These are phyloP conservation scores for Verbena officinalis DNA, from an alignment of 257 asterid species.

Conservation along the genomic window DNA sequence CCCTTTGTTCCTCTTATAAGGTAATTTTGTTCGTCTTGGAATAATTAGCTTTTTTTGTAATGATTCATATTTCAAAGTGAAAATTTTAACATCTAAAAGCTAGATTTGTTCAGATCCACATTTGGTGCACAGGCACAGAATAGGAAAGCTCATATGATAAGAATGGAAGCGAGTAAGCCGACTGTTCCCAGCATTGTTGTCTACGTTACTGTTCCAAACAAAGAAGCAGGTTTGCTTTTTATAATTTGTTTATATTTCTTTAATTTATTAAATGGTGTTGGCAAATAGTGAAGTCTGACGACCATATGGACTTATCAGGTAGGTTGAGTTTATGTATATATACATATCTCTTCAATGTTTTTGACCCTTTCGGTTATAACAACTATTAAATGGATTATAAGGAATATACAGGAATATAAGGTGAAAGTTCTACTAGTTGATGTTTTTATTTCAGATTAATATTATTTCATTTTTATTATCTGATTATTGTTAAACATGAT, in stretches of 20 bases:
- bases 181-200: conserved; percentile 92
- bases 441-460: neutral
- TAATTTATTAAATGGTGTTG: neutral
- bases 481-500: neutral
- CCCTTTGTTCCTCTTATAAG: conserved; percentile 48
- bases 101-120: conserved; percentile 43
- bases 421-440: neutral
- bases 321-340: conserved; percentile 3
- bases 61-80: conserved; percentile 19
- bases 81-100: conserved; percentile 23
- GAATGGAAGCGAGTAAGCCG: conserved; percentile 72
- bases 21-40: conserved; percentile 40
- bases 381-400: conserved; percentile 11
- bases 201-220: conserved; percentile 92
- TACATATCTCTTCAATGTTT: conserved; percentile 9
- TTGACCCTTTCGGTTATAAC: neutral
- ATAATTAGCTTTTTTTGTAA: neutral
- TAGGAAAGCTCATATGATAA: conserved; percentile 44
- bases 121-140: conserved; percentile 36
- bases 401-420: neutral
- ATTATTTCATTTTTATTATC: neutral
- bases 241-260: neutral
- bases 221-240: conserved; percentile 70
- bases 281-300: neutral
- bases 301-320: neutral